phyloP scores from a whole-genome alignment of 2,329 filamentous ascomycete genomes.

The Aspergillus thermomutatus region DNA sequence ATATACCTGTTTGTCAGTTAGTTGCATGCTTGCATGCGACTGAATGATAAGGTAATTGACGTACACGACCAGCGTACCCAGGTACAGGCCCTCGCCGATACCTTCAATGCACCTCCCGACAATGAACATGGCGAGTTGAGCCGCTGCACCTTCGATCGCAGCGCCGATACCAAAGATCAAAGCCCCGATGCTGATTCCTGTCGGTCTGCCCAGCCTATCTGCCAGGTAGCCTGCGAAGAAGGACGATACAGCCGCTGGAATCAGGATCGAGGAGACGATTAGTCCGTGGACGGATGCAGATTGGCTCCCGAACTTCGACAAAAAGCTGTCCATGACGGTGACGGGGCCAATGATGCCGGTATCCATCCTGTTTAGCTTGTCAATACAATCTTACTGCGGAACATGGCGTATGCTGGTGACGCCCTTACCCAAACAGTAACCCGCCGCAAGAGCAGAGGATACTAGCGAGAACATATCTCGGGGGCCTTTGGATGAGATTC shows the following conservation, averaged over 20 bases:
- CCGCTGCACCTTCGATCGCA: conserved; percentile 50
- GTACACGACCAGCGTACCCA: conserved; percentile 54
- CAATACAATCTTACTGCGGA: not conserved
- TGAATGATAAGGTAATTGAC: not conserved
- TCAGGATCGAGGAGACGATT: conserved; percentile 57
- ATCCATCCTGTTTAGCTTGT: conserved; percentile 29
- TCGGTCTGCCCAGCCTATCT: conserved; percentile 50
- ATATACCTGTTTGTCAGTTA: conserved; percentile 41
- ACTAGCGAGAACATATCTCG: conserved; percentile 17
- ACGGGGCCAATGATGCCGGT: conserved; percentile 59
- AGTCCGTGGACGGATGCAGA: conserved; percentile 55
- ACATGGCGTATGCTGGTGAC: not conserved
- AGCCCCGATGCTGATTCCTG: conserved; percentile 49
- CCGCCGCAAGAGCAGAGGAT: conserved; percentile 18
- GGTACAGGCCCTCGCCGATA: conserved; percentile 56
- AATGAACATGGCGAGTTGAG: conserved; percentile 51
- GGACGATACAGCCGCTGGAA: conserved; percentile 56
- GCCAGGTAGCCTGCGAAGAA: conserved; percentile 56
- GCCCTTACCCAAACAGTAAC: conserved; percentile 16
- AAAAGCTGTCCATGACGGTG: conserved; percentile 56
- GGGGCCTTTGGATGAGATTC: conserved; percentile 7
- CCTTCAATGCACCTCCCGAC: conserved; percentile 55
- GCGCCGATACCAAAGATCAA: conserved; percentile 54
- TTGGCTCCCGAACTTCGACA: conserved; percentile 47
- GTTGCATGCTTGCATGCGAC: not conserved